Conservation (phyloP, 495 filamentous ascomycete genomes). For the Penicillium taxi region DNA sequence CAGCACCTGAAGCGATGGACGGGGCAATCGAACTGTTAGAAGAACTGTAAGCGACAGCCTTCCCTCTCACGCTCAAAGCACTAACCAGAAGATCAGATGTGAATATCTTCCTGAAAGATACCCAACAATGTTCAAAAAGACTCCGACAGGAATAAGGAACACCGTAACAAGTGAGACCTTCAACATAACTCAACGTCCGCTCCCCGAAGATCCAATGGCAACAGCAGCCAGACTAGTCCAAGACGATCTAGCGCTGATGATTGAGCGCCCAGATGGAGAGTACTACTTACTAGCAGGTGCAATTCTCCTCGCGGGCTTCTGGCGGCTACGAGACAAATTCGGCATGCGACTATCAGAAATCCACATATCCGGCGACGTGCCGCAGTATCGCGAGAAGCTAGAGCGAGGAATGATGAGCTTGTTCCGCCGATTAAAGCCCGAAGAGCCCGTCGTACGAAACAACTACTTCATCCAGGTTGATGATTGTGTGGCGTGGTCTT, state of each 20-base stretch:
- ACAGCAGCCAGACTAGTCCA: constrained; percentile 67
- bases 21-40: constrained; percentile 74
- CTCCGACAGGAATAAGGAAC: constrained; percentile 61
- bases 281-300: constrained; percentile 80
- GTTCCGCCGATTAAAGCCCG: constrained; percentile 57
- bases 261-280: constrained; percentile 68
- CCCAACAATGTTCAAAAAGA: constrained; percentile 62
- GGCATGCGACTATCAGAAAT: constrained; percentile 79
- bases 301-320: constrained; percentile 78
- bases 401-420: constrained; percentile 81
- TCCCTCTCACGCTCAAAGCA: background rate
- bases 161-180: constrained; percentile 64
- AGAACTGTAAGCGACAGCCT: constrained; percentile 47
- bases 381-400: constrained; percentile 66
- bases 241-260: constrained; percentile 84
- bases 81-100: constrained; percentile 23
- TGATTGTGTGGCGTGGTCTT: constrained; percentile 61
- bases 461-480: constrained; percentile 80
- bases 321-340: constrained; percentile 78
- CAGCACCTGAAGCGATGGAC: constrained; percentile 65
- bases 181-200: constrained; percentile 56
- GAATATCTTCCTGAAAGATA: constrained; percentile 76
- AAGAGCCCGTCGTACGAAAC: constrained; percentile 56
- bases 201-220: constrained; percentile 76
- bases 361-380: constrained; percentile 75